Percentiles rank a stretch among this genome's conserved stretches.
Conservation (phyloP, 1,284 basidiomycete genomes). For the Irpex rosettiformis region DNA sequence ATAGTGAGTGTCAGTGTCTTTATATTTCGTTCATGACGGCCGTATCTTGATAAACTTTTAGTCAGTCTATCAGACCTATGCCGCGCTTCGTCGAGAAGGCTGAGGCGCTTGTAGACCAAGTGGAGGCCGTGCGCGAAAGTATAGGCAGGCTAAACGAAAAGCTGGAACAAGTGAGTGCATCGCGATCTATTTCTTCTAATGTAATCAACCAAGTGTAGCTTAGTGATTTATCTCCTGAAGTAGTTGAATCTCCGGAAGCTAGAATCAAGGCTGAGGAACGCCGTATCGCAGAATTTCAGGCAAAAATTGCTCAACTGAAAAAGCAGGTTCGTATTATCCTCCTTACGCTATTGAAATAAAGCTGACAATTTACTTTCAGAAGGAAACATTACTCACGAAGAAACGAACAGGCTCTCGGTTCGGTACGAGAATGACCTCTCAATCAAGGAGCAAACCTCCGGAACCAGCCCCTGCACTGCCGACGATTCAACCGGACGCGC, state of each 20-base stretch:
- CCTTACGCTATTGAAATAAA: background rate
- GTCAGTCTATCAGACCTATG: constrained; percentile 66
- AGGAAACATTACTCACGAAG: constrained; percentile 37
- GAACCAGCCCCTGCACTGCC: constrained; percentile 18
- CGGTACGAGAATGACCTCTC: constrained; percentile 2
- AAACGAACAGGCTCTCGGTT: constrained; percentile 11
- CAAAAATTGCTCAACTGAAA: constrained; percentile 49
- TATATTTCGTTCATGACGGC: background rate
- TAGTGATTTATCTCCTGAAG: constrained; percentile 27
- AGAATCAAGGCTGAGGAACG: constrained; percentile 54
- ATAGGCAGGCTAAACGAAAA: constrained; percentile 47
- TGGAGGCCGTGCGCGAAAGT: constrained; percentile 47
- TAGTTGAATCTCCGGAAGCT: constrained; percentile 37
- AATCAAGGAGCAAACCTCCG: constrained; percentile 14
- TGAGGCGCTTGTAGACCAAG: constrained; percentile 46
- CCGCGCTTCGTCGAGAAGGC: constrained; percentile 63
- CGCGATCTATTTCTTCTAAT: background rate
- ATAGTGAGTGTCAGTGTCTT: constrained; percentile 46
- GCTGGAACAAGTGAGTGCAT: constrained; percentile 49
- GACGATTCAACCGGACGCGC: constrained; percentile 26
- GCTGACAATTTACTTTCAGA: constrained; percentile 30
- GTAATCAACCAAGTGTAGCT: constrained; percentile 30
- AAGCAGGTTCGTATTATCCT: constrained; percentile 36
- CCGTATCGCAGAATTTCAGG: constrained; percentile 50
- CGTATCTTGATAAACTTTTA: constrained; percentile 23